Percentiles rank a stretch among this genome's conserved stretches.
phyloP scores from a whole-genome alignment of 108 stramenopile genomes.

The Cyclotella sp. region DNA sequence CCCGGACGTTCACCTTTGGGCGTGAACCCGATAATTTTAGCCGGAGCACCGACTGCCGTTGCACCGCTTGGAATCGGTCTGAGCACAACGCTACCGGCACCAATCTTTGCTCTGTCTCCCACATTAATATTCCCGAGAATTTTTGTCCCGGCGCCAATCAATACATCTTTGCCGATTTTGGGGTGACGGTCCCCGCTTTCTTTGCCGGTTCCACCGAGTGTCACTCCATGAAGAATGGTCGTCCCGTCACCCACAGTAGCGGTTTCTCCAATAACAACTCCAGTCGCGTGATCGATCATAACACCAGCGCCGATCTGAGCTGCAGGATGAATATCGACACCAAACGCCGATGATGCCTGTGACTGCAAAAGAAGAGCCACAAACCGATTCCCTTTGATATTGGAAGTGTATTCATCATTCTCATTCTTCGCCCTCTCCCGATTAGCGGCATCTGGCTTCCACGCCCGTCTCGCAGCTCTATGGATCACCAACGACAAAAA shows the following conservation, averaged over 20 bases:
- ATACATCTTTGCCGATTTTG: conserved; percentile 70
- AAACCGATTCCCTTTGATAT: conserved; percentile 32
- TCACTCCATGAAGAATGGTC: conserved; percentile 68
- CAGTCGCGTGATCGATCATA: conserved; percentile 72
- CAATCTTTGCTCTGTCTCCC: conserved; percentile 59
- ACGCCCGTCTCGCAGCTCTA: conserved; percentile 50
- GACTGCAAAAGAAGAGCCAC: conserved; percentile 67
- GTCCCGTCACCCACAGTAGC: conserved; percentile 64
- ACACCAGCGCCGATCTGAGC: conserved; percentile 58
- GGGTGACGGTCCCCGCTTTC: conserved; percentile 72
- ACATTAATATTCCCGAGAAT: conserved; percentile 72
- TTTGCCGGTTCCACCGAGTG: conserved; percentile 68
- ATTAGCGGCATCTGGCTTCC: conserved; percentile 31
- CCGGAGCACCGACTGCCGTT: conserved; percentile 65
- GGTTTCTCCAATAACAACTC: conserved; percentile 71
- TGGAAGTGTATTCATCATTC: neutral
- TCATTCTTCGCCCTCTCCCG: neutral
- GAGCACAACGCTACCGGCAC: conserved; percentile 55
- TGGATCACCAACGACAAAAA: conserved; percentile 53
- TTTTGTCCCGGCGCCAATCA: conserved; percentile 69
- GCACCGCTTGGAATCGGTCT: conserved; percentile 51
- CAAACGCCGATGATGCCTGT: conserved; percentile 63
- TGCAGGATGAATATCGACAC: conserved; percentile 80
- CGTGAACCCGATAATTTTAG: conserved; percentile 59
- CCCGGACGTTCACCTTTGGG: conserved; percentile 51